Conservation (phyloP, 805 yeast genomes). For the Ascoidea rubescens region DNA sequence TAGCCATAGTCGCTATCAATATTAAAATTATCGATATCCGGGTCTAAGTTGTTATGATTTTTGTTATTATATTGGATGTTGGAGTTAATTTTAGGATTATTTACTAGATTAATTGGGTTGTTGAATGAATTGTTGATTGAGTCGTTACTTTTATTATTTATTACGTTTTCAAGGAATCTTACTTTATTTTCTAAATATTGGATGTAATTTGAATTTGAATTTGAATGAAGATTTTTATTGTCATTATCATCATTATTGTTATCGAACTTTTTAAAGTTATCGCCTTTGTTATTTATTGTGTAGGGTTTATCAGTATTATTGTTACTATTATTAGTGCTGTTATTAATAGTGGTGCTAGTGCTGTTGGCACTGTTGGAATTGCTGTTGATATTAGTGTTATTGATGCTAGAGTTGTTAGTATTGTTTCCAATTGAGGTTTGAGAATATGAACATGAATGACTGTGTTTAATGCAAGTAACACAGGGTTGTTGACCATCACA, state of each 20-base stretch:
- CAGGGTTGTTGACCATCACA: conserved; percentile 30
- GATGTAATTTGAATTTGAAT: conserved; percentile 14
- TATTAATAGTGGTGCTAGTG: background rate
- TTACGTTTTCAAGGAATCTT: conserved; percentile 22
- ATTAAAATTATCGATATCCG: background rate
- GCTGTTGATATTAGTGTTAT: background rate
- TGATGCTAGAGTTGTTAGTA: background rate
- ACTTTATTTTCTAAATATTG: conserved; percentile 25
- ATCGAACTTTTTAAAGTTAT: no score
- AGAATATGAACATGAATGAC: conserved; percentile 20
- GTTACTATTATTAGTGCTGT: no score
- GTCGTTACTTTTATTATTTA: background rate
- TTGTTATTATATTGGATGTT: no score
- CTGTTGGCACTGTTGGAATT: background rate
- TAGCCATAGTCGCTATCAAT: background rate
- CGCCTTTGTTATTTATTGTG: no score
- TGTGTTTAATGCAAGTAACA: conserved; percentile 23
- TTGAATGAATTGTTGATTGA: background rate
- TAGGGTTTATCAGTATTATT: background rate
- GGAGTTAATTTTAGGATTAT: background rate
- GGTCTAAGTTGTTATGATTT: no score
- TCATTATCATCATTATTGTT: background rate
- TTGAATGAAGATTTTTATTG: background rate
- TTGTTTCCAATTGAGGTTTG: background rate
- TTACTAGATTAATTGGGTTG: background rate